These are phyloP conservation scores for Pseudohyphozyma bogoriensis DNA, from an alignment of 768 basidiomycete genomes.

Conservation along the genomic window DNA sequence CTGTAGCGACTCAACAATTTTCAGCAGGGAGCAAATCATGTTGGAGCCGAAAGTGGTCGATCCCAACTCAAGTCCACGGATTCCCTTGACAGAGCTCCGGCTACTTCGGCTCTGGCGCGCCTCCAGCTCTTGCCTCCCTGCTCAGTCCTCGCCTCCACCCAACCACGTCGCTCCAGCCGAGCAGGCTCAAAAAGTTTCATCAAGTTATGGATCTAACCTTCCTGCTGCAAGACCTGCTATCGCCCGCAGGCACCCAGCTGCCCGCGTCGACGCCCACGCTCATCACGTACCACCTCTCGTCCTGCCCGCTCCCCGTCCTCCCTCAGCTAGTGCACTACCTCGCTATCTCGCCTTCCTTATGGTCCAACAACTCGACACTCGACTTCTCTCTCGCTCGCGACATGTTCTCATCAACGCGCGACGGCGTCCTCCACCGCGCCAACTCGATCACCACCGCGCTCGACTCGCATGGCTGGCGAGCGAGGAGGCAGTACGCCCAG, in stretches of 20 bases:
- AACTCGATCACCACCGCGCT: slow-evolving; percentile 7
- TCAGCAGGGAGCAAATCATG: too few species aligned
- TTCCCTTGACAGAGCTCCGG: too few species aligned
- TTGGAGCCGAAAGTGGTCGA: too few species aligned
- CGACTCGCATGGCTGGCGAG: neutral
- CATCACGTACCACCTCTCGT: slow-evolving; percentile 11
- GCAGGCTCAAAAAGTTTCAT: too few species aligned
- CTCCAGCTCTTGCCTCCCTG: too few species aligned
- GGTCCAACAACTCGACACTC: neutral
- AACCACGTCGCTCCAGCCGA: too few species aligned
- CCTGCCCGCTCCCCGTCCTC: slow-evolving; percentile 13
- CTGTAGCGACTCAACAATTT: too few species aligned
- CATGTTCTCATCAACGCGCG: neutral
- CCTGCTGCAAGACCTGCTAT: slow-evolving; percentile 23
- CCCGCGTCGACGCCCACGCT: neutral
- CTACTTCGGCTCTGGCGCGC: too few species aligned
- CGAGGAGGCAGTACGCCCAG: neutral
- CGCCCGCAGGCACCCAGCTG: neutral
- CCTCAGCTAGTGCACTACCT: slow-evolving; percentile 8
- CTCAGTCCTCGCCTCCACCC: too few species aligned
- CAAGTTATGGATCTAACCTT: slow-evolving; percentile 20
- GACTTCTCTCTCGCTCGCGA: neutral
- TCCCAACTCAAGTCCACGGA: too few species aligned
- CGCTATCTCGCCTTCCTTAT: slow-evolving; percentile 7
- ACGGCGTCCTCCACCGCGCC: slow-evolving; percentile 12